Conservation (phyloP, 306 rosid genomes). For the Comarum palustre region DNA sequence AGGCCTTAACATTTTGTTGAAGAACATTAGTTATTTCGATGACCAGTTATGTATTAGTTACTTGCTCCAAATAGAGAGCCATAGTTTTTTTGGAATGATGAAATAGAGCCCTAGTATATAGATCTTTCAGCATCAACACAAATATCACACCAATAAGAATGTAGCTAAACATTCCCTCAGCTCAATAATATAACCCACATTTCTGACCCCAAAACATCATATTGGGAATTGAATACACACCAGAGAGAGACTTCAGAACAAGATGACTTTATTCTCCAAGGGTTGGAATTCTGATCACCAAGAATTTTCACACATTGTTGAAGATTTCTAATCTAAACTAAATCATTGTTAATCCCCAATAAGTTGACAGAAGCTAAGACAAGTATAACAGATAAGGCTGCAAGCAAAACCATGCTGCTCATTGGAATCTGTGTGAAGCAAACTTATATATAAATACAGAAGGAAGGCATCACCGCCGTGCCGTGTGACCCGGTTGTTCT, state of each 20-base stretch:
- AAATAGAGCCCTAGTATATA: background rate
- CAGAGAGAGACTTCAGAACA: background rate
- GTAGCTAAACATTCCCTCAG: background rate
- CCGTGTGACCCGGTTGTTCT: constrained; percentile 14
- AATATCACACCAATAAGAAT: background rate
- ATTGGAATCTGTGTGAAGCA: background rate
- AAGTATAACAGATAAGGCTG: background rate
- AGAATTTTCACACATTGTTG: background rate
- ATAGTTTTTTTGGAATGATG: no score
- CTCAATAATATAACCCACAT: background rate
- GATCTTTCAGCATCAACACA: background rate
- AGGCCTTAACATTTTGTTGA: background rate
- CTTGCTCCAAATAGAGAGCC: no score
- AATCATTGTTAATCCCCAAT: constrained; percentile 7
- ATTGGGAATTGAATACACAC: background rate
- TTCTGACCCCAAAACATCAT: background rate
- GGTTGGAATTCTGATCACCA: background rate
- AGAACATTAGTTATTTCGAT: no score
- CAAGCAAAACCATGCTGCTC: constrained; percentile 15
- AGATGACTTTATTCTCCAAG: background rate
- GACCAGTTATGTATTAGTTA: no score
- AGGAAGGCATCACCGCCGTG: constrained; percentile 9
- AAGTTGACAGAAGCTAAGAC: constrained; percentile 7
- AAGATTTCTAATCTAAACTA: background rate
- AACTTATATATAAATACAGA: background rate